Base-by-base conservation (phyloP, 2,329 filamentous ascomycete species). In the Neofusicoccum umdonicola region DNA sequence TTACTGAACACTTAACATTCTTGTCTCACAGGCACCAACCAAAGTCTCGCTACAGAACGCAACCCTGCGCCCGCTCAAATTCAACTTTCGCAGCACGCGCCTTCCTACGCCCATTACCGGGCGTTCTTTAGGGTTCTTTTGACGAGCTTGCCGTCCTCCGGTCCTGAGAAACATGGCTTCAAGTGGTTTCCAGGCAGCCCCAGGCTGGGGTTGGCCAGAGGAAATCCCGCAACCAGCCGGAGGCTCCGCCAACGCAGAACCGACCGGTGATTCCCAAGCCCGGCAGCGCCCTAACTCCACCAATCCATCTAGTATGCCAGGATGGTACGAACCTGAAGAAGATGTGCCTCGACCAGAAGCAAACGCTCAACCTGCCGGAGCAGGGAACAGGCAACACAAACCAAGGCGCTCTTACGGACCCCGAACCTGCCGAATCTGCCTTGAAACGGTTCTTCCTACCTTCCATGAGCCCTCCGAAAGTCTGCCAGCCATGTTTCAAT, bases 371-470 rank as follows among this genome's bases (percentile, higher is more conserved):
- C 6, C 56, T 50, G 15, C 47, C n/a, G 39, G 41, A 3, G 7
- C 58, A 51, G 22, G 34, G 5, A 45, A 71, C 22, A 19, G 39
- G 31, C 47, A 45, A 31, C 45, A 9, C 37, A 45, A 51, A 15
- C 56, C 15, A 47, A 64, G 66, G 35, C 85, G 86, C 4, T 60
- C 17, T 67, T 94, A 91, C 76, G 85, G 86, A 42, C 84, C 90
- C 31, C 85, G 92, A 68, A 90, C 87, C 67, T 98, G 94, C 78
- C 90, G 94, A 65, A 97, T 98, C 68, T 98, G 94, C 75, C 83
- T 97, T 45, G 94, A 97, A 68, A 82, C 83, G 66, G 83, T 91
- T 27, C 78, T 81, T 65, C 86, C 88, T 37, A 87, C 85, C n/a
- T 85, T 85, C 67, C 80, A 86, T 67, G 77, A 81, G 45, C 79